Conservation (phyloP, 1,284 basidiomycete species). For the Trichosporon sp. region DNA sequence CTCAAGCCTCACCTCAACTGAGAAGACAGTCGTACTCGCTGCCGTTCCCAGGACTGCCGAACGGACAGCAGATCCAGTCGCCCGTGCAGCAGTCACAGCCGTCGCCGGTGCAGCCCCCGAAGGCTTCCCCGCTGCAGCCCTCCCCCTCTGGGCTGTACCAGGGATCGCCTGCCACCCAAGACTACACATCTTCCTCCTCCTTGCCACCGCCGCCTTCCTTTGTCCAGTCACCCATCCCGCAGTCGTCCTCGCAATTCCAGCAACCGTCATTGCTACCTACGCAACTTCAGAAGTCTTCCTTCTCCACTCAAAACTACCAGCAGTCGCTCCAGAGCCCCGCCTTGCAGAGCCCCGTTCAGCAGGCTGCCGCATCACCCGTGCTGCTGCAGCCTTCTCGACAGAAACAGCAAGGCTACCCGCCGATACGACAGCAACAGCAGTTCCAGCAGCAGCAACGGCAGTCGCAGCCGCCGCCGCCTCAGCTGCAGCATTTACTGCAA, state of each 20-base stretch:
- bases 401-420: background rate
- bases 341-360: background rate
- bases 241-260: background rate
- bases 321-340: background rate
- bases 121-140: constrained; percentile 3
- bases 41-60: background rate
- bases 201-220: constrained; percentile 13
- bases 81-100: constrained; percentile 1
- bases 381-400: background rate
- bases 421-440: background rate
- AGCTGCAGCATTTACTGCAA: constrained; percentile 4
- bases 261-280: background rate
- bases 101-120: constrained; percentile 14
- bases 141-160: constrained; percentile 6
- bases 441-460: constrained; percentile 14
- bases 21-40: constrained; percentile 9
- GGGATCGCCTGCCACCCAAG: constrained; percentile 5
- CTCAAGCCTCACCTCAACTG: constrained; percentile 7
- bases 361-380: background rate
- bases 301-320: background rate
- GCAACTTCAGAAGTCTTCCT: constrained; percentile 10
- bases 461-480: constrained; percentile 9
- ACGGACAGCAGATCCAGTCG: constrained; percentile 11
- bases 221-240: background rate
- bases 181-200: background rate